Evolutionary conservation across 768 basidiomycete genomes (phyloP).

Genomic region (Amanita exitialis): DNA sequence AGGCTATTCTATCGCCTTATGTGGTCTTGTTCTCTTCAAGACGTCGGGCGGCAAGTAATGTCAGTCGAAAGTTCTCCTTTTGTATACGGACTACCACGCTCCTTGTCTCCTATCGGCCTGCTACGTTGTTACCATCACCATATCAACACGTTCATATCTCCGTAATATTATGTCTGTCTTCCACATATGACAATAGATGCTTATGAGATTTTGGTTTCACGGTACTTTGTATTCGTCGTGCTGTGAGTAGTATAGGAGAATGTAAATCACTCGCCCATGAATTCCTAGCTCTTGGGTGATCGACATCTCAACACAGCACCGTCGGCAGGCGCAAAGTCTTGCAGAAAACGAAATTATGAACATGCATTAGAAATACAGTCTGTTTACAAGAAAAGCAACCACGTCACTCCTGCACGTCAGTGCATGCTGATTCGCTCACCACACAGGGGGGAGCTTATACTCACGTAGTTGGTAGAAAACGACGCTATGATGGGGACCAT

Average conservation of each 20-base stretch:
- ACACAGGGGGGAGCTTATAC: not conserved
- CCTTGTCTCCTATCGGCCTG: not conserved
- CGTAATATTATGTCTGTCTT: not conserved
- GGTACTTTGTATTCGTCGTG: not conserved
- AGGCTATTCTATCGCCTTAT: constrained; percentile 86
- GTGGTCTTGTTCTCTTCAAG: constrained; percentile 80
- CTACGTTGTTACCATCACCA: not conserved
- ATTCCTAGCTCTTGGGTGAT: no score
- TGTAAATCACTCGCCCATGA: no score
- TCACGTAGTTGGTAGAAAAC: not conserved
- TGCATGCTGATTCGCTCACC: not conserved
- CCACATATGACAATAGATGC: not conserved
- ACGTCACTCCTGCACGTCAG: not conserved
- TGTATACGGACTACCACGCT: not conserved
- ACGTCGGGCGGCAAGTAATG: constrained; percentile 52
- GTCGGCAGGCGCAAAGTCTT: no score
- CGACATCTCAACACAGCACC: no score
- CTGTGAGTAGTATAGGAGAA: not conserved
- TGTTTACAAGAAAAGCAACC: not conserved
- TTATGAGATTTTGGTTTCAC: not conserved
- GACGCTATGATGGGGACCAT: constrained; percentile 1
- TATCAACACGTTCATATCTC: not conserved
- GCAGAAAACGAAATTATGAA: not conserved
- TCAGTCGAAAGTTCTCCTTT: not conserved
- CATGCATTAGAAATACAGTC: not conserved